phyloP scores from a whole-genome alignment of 2,329 filamentous ascomycete genomes.

The Paradendryphiella salina region DNA sequence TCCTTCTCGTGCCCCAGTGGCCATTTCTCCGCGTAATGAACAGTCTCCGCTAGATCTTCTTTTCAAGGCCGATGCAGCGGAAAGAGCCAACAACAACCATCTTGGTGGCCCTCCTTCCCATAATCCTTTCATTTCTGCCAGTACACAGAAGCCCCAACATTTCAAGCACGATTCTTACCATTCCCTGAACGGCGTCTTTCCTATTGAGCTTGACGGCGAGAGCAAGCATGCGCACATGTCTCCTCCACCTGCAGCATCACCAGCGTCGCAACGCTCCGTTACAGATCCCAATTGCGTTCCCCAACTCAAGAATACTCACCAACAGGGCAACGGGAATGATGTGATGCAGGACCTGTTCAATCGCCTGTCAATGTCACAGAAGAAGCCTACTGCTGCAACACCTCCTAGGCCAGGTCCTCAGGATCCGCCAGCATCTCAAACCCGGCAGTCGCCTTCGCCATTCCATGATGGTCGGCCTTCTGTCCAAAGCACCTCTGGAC shows the following conservation, averaged over 20 bases:
- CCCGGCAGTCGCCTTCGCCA: constrained; percentile 47
- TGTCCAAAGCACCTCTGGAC: constrained; percentile 39
- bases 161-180: constrained; percentile 52
- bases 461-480: constrained; percentile 42
- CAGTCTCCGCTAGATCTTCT: constrained; percentile 86
- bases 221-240: constrained; percentile 25
- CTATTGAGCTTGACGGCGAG: constrained; percentile 65
- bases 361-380: constrained; percentile 44
- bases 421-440: constrained; percentile 26
- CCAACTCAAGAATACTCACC: constrained; percentile 24
- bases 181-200: constrained; percentile 62
- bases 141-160: constrained; percentile 33
- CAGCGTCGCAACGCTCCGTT: constrained; percentile 33
- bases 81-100: constrained; percentile 65
- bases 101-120: constrained; percentile 39
- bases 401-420: constrained; percentile 30
- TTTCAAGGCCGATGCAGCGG: constrained; percentile 83
- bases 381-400: constrained; percentile 28
- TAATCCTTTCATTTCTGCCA: constrained; percentile 20
- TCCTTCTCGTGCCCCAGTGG: constrained; percentile 55
- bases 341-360: constrained; percentile 52
- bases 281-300: constrained; percentile 39
- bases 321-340: constrained; percentile 51
- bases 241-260: constrained; percentile 29
- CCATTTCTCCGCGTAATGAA: constrained; percentile 51